Percentiles rank a stretch among this genome's conserved stretches.
These are phyloP conservation scores for Torrubiellomyces zombiae DNA, from an alignment of 2,329 filamentous ascomycete species.

Conservation along the genomic window DNA sequence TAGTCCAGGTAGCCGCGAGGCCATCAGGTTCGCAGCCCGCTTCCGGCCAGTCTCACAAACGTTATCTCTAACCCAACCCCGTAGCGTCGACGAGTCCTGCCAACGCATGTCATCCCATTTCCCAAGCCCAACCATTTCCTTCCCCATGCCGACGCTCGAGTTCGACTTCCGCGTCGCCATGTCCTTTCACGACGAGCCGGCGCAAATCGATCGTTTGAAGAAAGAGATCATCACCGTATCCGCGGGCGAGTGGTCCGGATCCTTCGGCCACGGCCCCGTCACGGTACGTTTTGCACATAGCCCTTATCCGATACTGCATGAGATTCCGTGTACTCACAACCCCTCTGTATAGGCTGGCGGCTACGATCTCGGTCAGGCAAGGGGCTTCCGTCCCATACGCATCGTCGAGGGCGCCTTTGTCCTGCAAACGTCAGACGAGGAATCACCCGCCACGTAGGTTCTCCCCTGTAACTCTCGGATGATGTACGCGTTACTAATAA, in stretches of 20 bases:
- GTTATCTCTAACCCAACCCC: too few relatives aligned
- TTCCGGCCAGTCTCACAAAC: too few relatives aligned
- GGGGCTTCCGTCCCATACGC: constrained; percentile 23
- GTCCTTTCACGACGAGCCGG: constrained; percentile 23
- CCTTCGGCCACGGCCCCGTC: constrained; percentile 30
- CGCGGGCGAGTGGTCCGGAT: constrained; percentile 29
- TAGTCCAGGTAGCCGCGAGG: too few relatives aligned
- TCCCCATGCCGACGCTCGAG: constrained; percentile 28
- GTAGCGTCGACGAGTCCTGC: constrained; percentile 21
- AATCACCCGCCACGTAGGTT: constrained; percentile 26
- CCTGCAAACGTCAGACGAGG: constrained; percentile 28
- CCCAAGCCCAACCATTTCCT: constrained; percentile 23
- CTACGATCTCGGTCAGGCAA: constrained; percentile 24
- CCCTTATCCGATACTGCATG: not conserved
- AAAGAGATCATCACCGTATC: constrained; percentile 33
- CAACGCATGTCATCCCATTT: constrained; percentile 22
- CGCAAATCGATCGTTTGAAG: constrained; percentile 26
- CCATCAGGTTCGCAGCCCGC: too few relatives aligned
- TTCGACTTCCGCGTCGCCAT: constrained; percentile 35
- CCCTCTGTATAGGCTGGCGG: constrained; percentile 18
- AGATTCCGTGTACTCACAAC: constrained; percentile 6
- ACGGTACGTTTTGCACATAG: constrained; percentile 17
- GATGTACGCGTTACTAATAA: not conserved
- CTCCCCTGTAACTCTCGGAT: too few relatives aligned
- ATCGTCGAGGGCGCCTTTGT: constrained; percentile 32